Base-by-base conservation (phyloP, 169 alveolate genomes). In the Toxoplasma gondii region DNA sequence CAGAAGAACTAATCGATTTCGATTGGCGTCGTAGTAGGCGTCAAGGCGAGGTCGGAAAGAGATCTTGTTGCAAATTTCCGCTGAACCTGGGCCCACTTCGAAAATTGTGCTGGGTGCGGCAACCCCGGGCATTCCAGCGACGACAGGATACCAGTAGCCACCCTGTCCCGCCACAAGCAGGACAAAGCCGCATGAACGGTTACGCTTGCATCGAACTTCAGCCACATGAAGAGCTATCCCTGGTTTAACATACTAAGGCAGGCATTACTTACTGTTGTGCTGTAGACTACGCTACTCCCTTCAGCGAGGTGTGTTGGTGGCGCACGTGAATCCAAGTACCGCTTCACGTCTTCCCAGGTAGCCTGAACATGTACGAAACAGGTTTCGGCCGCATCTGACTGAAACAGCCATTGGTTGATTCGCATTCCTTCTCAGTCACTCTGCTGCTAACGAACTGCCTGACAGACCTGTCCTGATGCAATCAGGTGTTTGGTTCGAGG, bases 321-420 rank as follows among this genome's bases (percentile, higher is more conserved):
- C 80, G 86, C 93, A 45, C 41, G 95, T 36, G 81, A 64, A 53
- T 84, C 81, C 91, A 93, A 24, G 70, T 93, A 93, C 43, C 84
- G 29, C 95, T 93, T 93, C 49, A 93, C 93, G 90, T 93, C 95
- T 17, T 93, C 95, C 95, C 95, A 93, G 43, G 95, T 93, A 24
- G 95, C 95, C 95, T 93, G 83, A 39, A 0, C 90, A 44, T 17
- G 41, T 5, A 12, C 38, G 19, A 22, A 39, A 22, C 27, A 17
- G 36, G 67, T 5, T 74, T 36, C 41, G 90, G 24, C 29, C 39
- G 39, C 27, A 78, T 24, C 1, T 31, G 9, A 70, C 22, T 17
- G 29, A 29, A 78, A 12, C 43, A 19, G 1, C 43, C 12, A 1
- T 36, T n/a, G 90, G 39, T 1, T 10, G 90, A 22, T 4, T 9